A percentile compares a stretch with the other conserved stretches of the same genome.
Evolutionary conservation across 2,329 filamentous ascomycete genomes (phyloP).

Genomic region (Epichloe gansuensis): DNA sequence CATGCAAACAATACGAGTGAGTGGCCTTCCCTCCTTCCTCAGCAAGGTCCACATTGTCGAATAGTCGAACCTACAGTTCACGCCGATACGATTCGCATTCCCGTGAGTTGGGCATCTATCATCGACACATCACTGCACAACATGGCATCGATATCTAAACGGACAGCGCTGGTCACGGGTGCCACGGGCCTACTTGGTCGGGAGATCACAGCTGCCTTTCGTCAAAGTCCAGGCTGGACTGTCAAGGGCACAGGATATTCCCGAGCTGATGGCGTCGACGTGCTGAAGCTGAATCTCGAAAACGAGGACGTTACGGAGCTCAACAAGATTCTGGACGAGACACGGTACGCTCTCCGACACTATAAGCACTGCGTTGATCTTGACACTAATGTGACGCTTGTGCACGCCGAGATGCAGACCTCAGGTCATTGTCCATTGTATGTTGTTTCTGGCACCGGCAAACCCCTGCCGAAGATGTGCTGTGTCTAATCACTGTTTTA

Average conservation of each 20-base stretch:
- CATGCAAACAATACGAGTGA: too few relatives aligned
- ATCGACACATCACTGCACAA: neutral
- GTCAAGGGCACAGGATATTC: slow-evolving; percentile 63
- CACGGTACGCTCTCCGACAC: slow-evolving; percentile 34
- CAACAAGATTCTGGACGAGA: slow-evolving; percentile 35
- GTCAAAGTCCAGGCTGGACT: slow-evolving; percentile 42
- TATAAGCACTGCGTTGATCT: neutral
- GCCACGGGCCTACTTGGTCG: slow-evolving; percentile 76
- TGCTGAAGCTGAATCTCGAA: slow-evolving; percentile 48
- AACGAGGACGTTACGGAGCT: slow-evolving; percentile 30
- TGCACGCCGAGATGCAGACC: slow-evolving; percentile 38
- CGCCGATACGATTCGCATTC: neutral
- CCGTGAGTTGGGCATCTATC: neutral
- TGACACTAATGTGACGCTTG: neutral
- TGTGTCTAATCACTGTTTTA: slow-evolving; percentile 20
- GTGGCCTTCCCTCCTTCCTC: too few relatives aligned
- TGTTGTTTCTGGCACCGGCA: slow-evolving; percentile 1
- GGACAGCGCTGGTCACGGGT: slow-evolving; percentile 63
- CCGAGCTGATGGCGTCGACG: slow-evolving; percentile 56
- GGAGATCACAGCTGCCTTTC: slow-evolving; percentile 62
- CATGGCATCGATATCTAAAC: slow-evolving; percentile 1
- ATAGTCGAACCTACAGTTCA: too few relatives aligned
- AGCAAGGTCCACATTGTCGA: too few relatives aligned
- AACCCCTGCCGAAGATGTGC: neutral
- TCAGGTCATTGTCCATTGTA: slow-evolving; percentile 71